Conservation (phyloP, 2,329 filamentous ascomycete genomes). For the Hypoxylon sp. region DNA sequence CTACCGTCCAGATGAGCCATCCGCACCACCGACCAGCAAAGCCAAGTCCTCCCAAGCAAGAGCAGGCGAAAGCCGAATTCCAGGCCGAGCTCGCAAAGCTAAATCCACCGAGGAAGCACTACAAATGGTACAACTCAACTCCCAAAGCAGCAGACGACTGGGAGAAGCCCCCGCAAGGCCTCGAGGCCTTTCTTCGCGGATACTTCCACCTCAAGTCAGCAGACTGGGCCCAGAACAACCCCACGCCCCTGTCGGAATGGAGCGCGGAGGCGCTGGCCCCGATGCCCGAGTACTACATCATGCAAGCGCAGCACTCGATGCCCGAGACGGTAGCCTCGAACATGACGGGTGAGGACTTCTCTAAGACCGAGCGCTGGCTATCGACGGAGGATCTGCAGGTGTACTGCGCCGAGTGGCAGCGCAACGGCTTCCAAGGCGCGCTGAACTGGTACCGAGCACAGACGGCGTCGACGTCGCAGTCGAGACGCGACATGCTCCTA, state of each 20-base stretch:
- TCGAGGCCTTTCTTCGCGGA: conserved; percentile 69
- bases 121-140: conserved; percentile 72
- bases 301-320: conserved; percentile 67
- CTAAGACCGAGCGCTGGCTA: conserved; percentile 61
- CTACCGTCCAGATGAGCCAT: conserved; percentile 70
- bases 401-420: conserved; percentile 67
- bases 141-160: conserved; percentile 58
- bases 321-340: conserved; percentile 62
- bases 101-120: conserved; percentile 69
- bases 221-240: conserved; percentile 64
- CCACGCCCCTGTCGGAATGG: conserved; percentile 63
- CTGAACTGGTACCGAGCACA: conserved; percentile 73
- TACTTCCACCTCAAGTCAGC: conserved; percentile 75
- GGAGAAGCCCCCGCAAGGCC: conserved; percentile 45
- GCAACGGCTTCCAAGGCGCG: conserved; percentile 71
- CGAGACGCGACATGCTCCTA: conserved; percentile 61
- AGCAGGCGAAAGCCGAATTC: conserved; percentile 52
- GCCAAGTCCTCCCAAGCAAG: conserved; percentile 53
- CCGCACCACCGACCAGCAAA: conserved; percentile 64
- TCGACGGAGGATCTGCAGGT: conserved; percentile 64
- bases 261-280: conserved; percentile 63
- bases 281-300: conserved; percentile 75
- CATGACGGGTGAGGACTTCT: conserved; percentile 61
- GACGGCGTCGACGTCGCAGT: conserved; percentile 56
- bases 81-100: conserved; percentile 63